A percentile compares a stretch with the other conserved stretches of the same genome.
Evolutionary conservation across 2,329 filamentous ascomycete genomes (phyloP).

Genomic region (Huntiella bhutanensis): DNA sequence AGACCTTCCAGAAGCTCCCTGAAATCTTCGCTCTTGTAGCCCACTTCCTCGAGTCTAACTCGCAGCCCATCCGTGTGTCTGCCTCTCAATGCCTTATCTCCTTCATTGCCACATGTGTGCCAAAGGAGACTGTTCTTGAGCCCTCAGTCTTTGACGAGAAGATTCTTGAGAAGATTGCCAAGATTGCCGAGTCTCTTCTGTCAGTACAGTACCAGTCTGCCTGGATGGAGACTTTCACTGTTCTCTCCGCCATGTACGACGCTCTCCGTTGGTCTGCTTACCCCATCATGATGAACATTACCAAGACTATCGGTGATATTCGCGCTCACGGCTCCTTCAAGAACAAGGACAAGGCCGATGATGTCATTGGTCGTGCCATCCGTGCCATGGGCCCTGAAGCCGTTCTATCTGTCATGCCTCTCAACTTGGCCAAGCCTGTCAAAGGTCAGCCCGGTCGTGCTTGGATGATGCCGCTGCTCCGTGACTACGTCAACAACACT

Average conservation of each 20-base stretch:
- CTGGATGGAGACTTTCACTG: slow-evolving; percentile 86
- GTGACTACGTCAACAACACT: slow-evolving; percentile 80
- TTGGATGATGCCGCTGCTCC: slow-evolving; percentile 83
- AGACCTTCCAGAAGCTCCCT: slow-evolving; percentile 80
- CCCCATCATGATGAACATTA: slow-evolving; percentile 56
- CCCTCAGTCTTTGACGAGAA: slow-evolving; percentile 90
- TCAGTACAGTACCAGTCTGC: slow-evolving; percentile 84
- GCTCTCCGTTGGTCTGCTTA: slow-evolving; percentile 67
- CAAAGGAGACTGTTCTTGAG: slow-evolving; percentile 62
- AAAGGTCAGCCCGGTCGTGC: slow-evolving; percentile 68
- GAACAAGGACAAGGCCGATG: slow-evolving; percentile 87
- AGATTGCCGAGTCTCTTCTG: slow-evolving; percentile 52
- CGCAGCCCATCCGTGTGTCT: slow-evolving; percentile 84
- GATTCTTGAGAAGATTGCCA: slow-evolving; percentile 61
- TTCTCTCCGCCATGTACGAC: slow-evolving; percentile 74
- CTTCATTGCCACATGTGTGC: slow-evolving; percentile 79
- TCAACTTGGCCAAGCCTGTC: slow-evolving; percentile 65
- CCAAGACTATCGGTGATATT: slow-evolving; percentile 68
- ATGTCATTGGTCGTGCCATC: slow-evolving; percentile 73
- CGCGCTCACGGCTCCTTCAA: slow-evolving; percentile 74
- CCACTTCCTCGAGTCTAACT: slow-evolving; percentile 65
- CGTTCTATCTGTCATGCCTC: slow-evolving; percentile 62
- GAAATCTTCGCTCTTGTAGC: slow-evolving; percentile 66
- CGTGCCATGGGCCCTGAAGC: slow-evolving; percentile 76
- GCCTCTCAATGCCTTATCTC: slow-evolving; percentile 90